phyloP scores from a whole-genome alignment of 495 filamentous ascomycete genomes.

The Staphylotrichum tortipilum region DNA sequence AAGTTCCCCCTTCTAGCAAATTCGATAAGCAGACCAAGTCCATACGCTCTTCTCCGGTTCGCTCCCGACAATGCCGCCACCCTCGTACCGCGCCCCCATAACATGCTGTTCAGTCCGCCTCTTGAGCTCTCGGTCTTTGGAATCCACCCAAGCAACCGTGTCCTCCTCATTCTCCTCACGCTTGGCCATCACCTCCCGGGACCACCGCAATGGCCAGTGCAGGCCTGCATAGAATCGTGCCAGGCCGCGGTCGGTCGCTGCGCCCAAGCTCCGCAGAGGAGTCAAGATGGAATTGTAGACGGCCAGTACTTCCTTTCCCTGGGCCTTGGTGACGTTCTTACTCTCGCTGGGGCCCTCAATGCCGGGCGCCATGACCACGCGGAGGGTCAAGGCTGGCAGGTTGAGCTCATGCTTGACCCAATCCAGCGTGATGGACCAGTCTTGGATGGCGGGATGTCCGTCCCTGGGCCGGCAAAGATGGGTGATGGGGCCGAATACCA shows the following conservation, averaged over 20 bases:
- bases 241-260: neutral
- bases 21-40: neutral
- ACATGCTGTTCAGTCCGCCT: neutral
- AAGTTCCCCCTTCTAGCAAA: too few relatives aligned
- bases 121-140: neutral
- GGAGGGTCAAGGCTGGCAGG: neutral
- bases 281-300: neutral
- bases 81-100: slow-evolving; percentile 1
- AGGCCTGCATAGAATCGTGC: neutral
- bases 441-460: neutral
- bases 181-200: neutral
- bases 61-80: neutral
- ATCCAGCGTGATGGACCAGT: neutral
- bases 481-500: neutral
- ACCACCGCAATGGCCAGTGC: neutral
- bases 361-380: neutral
- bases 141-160: neutral
- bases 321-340: neutral
- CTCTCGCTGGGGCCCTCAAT: neutral
- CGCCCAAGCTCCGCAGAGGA: neutral
- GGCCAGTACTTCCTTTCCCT: neutral
- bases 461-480: neutral
- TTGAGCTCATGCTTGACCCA: neutral
- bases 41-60: neutral
- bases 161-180: neutral